Base-by-base conservation (phyloP, 2,329 filamentous ascomycete genomes). In the Aspergillus pseudoviridinutans region DNA sequence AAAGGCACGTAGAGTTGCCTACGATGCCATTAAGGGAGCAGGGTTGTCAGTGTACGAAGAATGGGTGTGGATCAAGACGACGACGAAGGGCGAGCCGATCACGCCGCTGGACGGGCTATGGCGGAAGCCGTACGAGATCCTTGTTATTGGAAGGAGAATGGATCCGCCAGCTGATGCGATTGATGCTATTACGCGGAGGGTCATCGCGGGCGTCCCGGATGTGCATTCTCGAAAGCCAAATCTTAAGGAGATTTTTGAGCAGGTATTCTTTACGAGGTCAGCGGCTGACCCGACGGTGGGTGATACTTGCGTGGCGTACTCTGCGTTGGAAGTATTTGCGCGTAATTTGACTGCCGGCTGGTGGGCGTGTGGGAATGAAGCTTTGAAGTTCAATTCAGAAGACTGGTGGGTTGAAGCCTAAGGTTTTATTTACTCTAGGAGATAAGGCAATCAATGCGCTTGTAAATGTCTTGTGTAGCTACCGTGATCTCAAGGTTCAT, bases 211-310 rank as follows among this genome's bases (percentile, higher is more conserved):
- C 7, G 84, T 87, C 9, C 83, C 85, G 8, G 85, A 87, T 69
- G 56, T 87, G 14, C 85, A 88, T 69, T 87, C 85, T 3, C 74
- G 84, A n/a, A 88, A 88, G 66, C 85, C 85, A 20, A 85, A 82
- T 64, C 58, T 88, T 60, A 86, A 83, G 66, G 68, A 74, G 12
- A 53, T 87, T 25, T 71, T 87, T 25, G 82, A 84, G 66, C 68
- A 67, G 12, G 61, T 82, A 7, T 70, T 85, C 60, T 73, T 74
- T 51, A 20, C 38, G 9, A 3, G 17, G 22, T 49, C 22, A 14
- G 29, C 12, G 17, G 24, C 10, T 27, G 28, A 25, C 8, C 24
- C 9, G 38, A 41, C 9, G 28, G 38, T 9, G 29, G 38, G 58
- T 12, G 32, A 10, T 27, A n/a, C 9, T 64, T 1, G 17, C 32